phyloP scores from a whole-genome alignment of 192 early-diverging fungal genomes.

The Coemansia sp. region DNA sequence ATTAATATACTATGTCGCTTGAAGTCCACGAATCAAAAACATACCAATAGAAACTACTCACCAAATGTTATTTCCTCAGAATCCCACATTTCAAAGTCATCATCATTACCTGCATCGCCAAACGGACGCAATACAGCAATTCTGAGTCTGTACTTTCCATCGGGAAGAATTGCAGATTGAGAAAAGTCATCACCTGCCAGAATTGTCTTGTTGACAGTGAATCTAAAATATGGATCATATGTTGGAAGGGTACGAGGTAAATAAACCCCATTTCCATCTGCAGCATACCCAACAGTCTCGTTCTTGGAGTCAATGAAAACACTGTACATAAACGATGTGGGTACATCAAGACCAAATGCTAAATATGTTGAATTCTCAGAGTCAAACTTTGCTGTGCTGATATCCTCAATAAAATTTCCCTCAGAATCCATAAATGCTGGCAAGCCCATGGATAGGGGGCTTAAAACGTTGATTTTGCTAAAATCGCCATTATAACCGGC shows the following conservation, averaged over 20 bases:
- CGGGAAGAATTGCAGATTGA: neutral
- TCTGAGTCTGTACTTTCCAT: neutral
- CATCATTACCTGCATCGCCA: neutral
- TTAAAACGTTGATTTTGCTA: neutral
- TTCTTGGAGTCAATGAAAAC: neutral
- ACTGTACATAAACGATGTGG: neutral
- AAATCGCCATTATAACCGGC: conserved; percentile 8
- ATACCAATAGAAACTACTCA: neutral
- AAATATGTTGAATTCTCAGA: neutral
- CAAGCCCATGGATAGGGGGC: neutral
- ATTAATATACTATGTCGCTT: neutral
- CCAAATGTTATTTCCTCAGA: neutral
- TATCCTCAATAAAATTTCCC: neutral
- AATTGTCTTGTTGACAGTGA: neutral
- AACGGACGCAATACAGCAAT: conserved; percentile 6
- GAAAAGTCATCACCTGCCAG: neutral
- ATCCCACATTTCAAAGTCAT: neutral
- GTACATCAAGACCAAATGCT: conserved; percentile 4
- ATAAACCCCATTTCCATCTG: neutral
- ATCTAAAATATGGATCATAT: no score
- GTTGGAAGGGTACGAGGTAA: neutral
- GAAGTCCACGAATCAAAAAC: neutral
- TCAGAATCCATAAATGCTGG: conserved; percentile 4
- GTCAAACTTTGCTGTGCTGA: neutral
- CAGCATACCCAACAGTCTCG: neutral